phyloP scores from a whole-genome alignment of 805 yeast species.

The Debaryomyces prosopidis region DNA sequence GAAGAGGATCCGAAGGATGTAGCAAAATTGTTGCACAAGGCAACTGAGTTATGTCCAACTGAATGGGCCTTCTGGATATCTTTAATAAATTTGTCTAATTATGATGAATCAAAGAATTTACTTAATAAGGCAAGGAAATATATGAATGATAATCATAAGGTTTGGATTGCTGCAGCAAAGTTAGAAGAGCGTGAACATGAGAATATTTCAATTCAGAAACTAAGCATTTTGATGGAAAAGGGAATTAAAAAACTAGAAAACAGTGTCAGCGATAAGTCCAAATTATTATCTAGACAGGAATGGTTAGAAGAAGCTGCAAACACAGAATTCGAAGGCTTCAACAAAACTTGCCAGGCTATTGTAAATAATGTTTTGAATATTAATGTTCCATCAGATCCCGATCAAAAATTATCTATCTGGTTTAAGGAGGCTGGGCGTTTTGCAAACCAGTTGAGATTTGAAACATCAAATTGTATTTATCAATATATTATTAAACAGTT shows the following conservation, averaged over 20 bases:
- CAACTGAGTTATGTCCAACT: slow-evolving; percentile 66
- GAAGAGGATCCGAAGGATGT: slow-evolving; percentile 57
- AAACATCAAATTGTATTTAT: slow-evolving; percentile 49
- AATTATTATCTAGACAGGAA: slow-evolving; percentile 27
- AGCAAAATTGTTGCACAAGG: slow-evolving; percentile 56
- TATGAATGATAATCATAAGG: slow-evolving; percentile 45
- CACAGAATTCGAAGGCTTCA: slow-evolving; percentile 50
- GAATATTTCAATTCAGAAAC: slow-evolving; percentile 42
- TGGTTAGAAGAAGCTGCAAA: slow-evolving; percentile 61
- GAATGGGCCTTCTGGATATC: slow-evolving; percentile 68
- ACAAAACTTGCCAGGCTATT: slow-evolving; percentile 54
- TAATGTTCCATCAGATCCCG: slow-evolving; percentile 17
- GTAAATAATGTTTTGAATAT: slow-evolving; percentile 40
- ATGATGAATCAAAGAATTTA: slow-evolving; percentile 51
- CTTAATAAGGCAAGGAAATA: slow-evolving; percentile 62
- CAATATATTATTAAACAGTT: slow-evolving; percentile 44
- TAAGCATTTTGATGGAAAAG: slow-evolving; percentile 49
- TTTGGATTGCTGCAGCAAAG: slow-evolving; percentile 73
- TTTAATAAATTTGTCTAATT: slow-evolving; percentile 47
- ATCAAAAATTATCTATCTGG: slow-evolving; percentile 10
- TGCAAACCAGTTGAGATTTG: slow-evolving; percentile 18
- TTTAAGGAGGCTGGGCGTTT: slow-evolving; percentile 34
- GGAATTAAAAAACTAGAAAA: slow-evolving; percentile 45
- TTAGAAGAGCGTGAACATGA: slow-evolving; percentile 59
- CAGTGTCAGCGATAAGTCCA: slow-evolving; percentile 17